Evolutionary conservation across 192 early-diverging fungal species (phyloP), one percentile per base, ranked within the genome.

Genomic region (Backusella luteola): DNA sequence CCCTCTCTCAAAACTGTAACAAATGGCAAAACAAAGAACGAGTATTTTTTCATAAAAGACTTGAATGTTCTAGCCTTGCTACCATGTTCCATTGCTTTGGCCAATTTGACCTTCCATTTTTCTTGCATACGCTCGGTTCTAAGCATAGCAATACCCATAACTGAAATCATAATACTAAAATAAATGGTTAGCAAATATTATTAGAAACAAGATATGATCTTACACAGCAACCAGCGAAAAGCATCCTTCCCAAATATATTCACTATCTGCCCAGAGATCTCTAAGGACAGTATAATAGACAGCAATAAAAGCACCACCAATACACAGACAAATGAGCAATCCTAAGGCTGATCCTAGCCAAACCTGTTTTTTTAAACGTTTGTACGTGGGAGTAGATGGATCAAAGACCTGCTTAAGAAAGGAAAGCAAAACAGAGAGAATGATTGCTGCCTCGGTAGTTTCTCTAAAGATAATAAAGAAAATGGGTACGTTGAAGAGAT

Each of bases 1-100:
- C 93, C 94, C 88, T 98, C 96, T 66, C 96, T 88, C 34, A 94
- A 80, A 9, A 98, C 90, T 14, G 95, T 95, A 41, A 95, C 81
- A 73, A 95, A 93, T 17, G 96, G 95, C 66, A 98, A 86, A 66
- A 94, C 82, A 79, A 96, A 88, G 73, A 98, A 92, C 23, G 92
- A 85, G 73, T 92, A 93, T 67, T 85, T 85, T 73, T 85, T 78
- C 56, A 84, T 80, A 42, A 82, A 85, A 23, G 79, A 46, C 56
- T 86, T 87, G 29, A 84, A 76, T 1, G 41, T 56, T 19, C n/a
- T 74, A 7, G 70, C 71, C 21, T 52, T 56, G 73, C 80, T 71
- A 42, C 38, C 41, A 3, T 72, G 19, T 15, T 77, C 79, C 81
- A 83, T 79, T 17, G 79, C 67, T 21, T 73, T 66, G 67, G 84